Evolutionary conservation across 805 yeast genomes (phyloP).

Genomic region (Saccharomycopsis sp.): DNA sequence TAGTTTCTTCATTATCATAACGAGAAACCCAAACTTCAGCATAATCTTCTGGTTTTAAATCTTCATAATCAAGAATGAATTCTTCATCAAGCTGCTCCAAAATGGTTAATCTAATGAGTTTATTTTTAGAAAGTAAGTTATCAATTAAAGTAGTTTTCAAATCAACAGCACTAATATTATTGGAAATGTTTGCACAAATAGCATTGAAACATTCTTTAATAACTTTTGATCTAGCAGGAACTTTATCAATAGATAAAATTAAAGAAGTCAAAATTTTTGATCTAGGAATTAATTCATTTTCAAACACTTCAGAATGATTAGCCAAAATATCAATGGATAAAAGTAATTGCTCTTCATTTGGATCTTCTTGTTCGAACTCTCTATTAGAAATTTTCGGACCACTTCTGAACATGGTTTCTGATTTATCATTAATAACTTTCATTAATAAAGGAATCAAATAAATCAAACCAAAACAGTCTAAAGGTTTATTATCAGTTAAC

Average conservation of each 20-base stretch:
- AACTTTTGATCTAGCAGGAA: slow-evolving; percentile 69
- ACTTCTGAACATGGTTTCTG: background rate
- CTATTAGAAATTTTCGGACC: slow-evolving; percentile 37
- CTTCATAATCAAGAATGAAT: slow-evolving; percentile 44
- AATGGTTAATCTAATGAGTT: slow-evolving; percentile 67
- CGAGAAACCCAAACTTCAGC: slow-evolving; percentile 70
- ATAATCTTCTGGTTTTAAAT: slow-evolving; percentile 31
- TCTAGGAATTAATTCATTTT: slow-evolving; percentile 60
- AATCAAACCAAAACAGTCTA: slow-evolving; percentile 58
- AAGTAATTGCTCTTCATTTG: slow-evolving; percentile 79
- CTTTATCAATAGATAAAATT: slow-evolving; percentile 42
- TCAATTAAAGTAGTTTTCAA: slow-evolving; percentile 45
- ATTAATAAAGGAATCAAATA: slow-evolving; percentile 69
- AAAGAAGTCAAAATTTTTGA: slow-evolving; percentile 49
- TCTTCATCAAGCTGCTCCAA: slow-evolving; percentile 83
- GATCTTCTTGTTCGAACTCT: slow-evolving; percentile 72
- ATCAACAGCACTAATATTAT: slow-evolving; percentile 47
- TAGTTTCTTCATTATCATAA: slow-evolving; percentile 59
- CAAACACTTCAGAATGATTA: slow-evolving; percentile 58
- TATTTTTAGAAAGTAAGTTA: slow-evolving; percentile 43
- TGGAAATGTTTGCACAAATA: slow-evolving; percentile 65
- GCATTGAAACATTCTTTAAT: slow-evolving; percentile 78
- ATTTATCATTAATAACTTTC: slow-evolving; percentile 58
- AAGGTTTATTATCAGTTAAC: slow-evolving; percentile 58
- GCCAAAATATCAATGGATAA: slow-evolving; percentile 68